Base-by-base conservation (phyloP, 805 yeast species). In the Alloascoidea hylecoeti region DNA sequence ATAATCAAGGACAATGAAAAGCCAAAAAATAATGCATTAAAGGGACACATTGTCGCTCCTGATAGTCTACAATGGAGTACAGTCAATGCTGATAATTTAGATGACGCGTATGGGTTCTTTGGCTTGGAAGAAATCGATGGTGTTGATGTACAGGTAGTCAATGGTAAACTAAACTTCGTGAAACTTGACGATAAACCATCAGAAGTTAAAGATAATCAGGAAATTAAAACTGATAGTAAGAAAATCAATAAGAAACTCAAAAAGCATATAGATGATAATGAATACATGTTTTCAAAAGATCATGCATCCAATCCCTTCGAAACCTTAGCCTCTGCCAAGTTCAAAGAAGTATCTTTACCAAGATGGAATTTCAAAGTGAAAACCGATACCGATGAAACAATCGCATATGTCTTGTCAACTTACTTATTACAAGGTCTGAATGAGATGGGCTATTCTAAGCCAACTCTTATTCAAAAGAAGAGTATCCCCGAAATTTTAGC, bases 41-140 rank as follows among this genome's bases (percentile, higher is more conserved):
- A 52, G 39, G 49, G 61, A 18, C 64, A 61, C 39, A 49, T 66
- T 16, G 72, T 76, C 13, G 61, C 60, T 16, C 68, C 71, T 2
- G 67, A 67, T 44, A 63, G 64, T 15, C 58, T 82, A 44, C 60
- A 63, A 5, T 89, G 98, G 98, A 81, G 79, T 45, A 53, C 77
- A 2, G 94, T 88, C 4, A 80, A 77, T 2, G 69, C 94, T 3
- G 89, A 83, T 44, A 77, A 84, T 17, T 57, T 83, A 37, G 95
- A 77, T 42, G 95, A 85, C 55, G 83, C 80, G 51, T 88, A 82
- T 46, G 96, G 96, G 0, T 79, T 88, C 49, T 85, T 77, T 53
- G 98, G 96, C 0, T 61, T 92, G 27, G 98, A 89, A 55, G 97
- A 89, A 53, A 68, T 92, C 37, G 96, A 85, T 41, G 96, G 96